A percentile compares a stretch with the other conserved stretches of the same genome.
phyloP scores from a whole-genome alignment of 1,284 basidiomycete species.

The Cryptococcus sp. region DNA sequence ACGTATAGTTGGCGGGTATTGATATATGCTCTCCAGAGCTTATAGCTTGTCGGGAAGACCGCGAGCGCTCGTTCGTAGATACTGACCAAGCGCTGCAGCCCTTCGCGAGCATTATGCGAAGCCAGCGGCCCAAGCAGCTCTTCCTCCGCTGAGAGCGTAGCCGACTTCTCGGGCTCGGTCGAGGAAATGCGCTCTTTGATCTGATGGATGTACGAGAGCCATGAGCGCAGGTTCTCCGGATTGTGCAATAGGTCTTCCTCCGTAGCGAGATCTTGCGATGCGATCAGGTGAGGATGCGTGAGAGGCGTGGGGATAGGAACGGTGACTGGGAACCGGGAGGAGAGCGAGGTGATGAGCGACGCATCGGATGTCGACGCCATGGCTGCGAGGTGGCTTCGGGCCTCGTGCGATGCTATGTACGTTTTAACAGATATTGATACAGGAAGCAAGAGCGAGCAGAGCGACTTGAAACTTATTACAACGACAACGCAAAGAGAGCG shows the following conservation, averaged over 20 bases:
- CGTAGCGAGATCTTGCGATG: constrained; percentile 73
- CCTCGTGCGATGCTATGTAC: no score
- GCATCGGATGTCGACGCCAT: constrained; percentile 30
- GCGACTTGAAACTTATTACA: background rate
- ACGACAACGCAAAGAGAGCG: no score
- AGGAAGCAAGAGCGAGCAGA: no score
- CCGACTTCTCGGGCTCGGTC: constrained; percentile 58
- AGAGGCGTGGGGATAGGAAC: constrained; percentile 78
- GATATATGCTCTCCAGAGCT: constrained; percentile 93
- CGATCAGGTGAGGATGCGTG: constrained; percentile 74
- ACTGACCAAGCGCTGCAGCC: constrained; percentile 80
- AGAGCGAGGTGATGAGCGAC: constrained; percentile 42
- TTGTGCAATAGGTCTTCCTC: constrained; percentile 97
- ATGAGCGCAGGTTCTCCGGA: constrained; percentile 84
- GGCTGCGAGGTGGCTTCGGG: constrained; percentile 6
- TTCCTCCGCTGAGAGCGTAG: constrained; percentile 41
- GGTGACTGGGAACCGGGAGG: constrained; percentile 72
- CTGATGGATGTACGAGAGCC: constrained; percentile 83
- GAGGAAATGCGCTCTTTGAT: constrained; percentile 67
- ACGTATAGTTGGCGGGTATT: constrained; percentile 81
- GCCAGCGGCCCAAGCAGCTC: constrained; percentile 61
- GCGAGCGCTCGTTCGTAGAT: constrained; percentile 89
- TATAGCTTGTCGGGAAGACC: constrained; percentile 87
- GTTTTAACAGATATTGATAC: no score
- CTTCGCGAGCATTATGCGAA: constrained; percentile 68